Evolutionary conservation across 495 filamentous ascomycete species (phyloP), one percentile per base, ranked within the genome.

Genomic region (Clohesyomyces aquaticus): DNA sequence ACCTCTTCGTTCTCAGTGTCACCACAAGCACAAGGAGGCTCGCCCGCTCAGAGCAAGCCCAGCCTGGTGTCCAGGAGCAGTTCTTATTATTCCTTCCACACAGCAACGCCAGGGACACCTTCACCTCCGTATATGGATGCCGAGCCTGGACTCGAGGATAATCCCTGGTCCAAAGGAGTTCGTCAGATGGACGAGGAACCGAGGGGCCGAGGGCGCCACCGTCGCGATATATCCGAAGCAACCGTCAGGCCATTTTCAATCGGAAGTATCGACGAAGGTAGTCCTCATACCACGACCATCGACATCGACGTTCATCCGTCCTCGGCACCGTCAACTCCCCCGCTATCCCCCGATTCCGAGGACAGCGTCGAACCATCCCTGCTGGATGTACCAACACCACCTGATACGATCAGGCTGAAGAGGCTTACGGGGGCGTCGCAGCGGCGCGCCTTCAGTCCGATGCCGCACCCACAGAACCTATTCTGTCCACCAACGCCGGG

Each of bases 381-480:
- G 41, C 72, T 35, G 14, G 78, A 80, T 32, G 70, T 78, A 11
- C 71, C 78, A 32, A 80, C 83, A 9, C 76, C 75, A 35, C 81
- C 80, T 27, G 79, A 80, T 67, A 75, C 75, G 43, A 59, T 75
- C 19, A 74, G 83, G n/a, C 78, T 84, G 41, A 82, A 82, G 27
- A 78, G 78, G 21, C 82, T 83, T 48, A 67, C 61, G 2, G 61
- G 59, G n/a, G 76, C 81, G 21, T 83, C 87, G 4, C 82, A 80
- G 55, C 76, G 82, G 64, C 83, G 85, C 25, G 81, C 82, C 35
- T 77, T 88, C n/a, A 91, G 89, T 4, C 88, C 90, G 0, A 79
- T 92, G 63, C 88, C 88, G 10, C 77, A 87, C 1, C 76, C 84
- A 6, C 86, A 86, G 1, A 85, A 88, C 50, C 76, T 91, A 18